Evolutionary conservation across 2,329 filamentous ascomycete genomes (phyloP).

Genomic region (Talaromyces verruculosus): DNA sequence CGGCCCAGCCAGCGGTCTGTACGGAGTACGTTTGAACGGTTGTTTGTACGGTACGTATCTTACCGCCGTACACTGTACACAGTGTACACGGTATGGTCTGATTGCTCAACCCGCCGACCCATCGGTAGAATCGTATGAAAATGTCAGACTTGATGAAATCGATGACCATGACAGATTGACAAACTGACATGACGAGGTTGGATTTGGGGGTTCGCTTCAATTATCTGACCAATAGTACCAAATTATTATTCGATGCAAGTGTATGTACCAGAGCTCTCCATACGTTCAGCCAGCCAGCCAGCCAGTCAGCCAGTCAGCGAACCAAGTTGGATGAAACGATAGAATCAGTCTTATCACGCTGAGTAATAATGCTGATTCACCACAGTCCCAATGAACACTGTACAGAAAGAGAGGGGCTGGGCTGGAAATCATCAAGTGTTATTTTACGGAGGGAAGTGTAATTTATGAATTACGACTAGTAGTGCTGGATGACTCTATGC

Average conservation of each 20-base stretch:
- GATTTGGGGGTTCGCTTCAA: not conserved
- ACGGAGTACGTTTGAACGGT: not conserved
- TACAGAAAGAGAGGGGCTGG: not conserved
- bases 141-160: not conserved
- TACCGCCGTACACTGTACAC: not conserved
- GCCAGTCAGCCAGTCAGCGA: not conserved
- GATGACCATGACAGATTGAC: not conserved
- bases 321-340: not conserved
- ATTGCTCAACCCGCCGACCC: not conserved
- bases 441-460: not conserved
- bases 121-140: not conserved
- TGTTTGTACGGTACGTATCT: constrained; percentile 6
- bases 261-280: not conserved
- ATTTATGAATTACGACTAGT: constrained; percentile 1
- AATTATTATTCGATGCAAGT: not conserved
- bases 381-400: not conserved
- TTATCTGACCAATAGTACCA: not conserved
- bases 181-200: not conserved
- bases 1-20: constrained; percentile 7
- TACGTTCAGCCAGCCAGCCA: not conserved
- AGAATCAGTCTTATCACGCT: not conserved
- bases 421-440: not conserved
- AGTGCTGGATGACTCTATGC: not conserved
- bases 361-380: constrained; percentile 9
- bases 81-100: not conserved